Conservation (phyloP, 148 eudicot genomes). For the Camellia granthamiana region DNA sequence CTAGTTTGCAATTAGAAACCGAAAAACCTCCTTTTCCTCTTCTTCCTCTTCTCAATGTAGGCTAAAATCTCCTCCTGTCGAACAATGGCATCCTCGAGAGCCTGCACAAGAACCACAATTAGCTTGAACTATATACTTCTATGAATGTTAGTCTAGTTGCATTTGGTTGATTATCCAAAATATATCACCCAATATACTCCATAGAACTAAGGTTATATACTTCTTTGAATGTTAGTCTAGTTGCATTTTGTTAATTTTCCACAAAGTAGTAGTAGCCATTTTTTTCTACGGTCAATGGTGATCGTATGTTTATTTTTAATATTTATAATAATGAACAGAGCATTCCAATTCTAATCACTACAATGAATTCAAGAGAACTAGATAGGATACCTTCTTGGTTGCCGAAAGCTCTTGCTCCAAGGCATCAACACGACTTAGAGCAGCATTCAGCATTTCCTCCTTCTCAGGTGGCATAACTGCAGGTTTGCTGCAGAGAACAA, state of each 20-base stretch:
- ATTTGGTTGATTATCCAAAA: background rate
- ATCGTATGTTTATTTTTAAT: too few species aligned
- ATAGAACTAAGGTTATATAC: background rate
- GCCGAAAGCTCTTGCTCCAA: constrained; percentile 76
- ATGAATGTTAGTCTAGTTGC: background rate
- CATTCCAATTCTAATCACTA: background rate
- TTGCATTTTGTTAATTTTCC: background rate
- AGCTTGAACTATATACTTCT: background rate
- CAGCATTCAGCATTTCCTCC: constrained; percentile 78
- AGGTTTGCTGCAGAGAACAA: constrained; percentile 54
- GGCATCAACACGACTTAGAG: constrained; percentile 58
- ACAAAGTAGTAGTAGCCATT: background rate
- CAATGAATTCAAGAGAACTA: background rate
- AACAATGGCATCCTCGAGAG: constrained; percentile 62
- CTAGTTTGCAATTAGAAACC: constrained; percentile 27
- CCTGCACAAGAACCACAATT: constrained; percentile 38
- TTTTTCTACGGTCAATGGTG: background rate
- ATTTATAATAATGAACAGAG: too few species aligned
- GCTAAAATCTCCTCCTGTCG: constrained; percentile 67
- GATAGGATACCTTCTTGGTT: constrained; percentile 60
- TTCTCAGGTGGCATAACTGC: constrained; percentile 74
- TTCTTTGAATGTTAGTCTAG: too few species aligned
- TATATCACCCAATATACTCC: background rate
- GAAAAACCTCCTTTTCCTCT: constrained; percentile 74
- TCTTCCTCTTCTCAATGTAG: constrained; percentile 79